Percentiles rank a stretch among this genome's conserved stretches.
phyloP scores from a whole-genome alignment of 1,139 yeast genomes.

The Taphrina communis region DNA sequence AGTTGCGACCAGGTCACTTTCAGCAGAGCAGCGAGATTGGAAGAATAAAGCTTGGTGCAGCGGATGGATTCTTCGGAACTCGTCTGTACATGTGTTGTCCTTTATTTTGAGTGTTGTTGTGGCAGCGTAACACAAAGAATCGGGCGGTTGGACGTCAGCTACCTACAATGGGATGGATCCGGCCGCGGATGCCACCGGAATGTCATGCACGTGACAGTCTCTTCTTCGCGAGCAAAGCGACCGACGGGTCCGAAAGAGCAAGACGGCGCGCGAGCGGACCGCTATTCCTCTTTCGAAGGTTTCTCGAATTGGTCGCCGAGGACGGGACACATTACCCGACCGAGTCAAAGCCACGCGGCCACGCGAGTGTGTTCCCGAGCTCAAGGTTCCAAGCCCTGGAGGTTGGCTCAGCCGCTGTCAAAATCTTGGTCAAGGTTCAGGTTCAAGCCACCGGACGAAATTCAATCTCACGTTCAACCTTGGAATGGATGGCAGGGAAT shows the following conservation, averaged over 20 bases:
- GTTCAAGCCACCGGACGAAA: too few species aligned
- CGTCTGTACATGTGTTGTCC: neutral
- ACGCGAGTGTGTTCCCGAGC: too few species aligned
- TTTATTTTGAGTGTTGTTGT: constrained; percentile 26
- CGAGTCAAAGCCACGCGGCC: too few species aligned
- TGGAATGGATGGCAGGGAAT: too few species aligned
- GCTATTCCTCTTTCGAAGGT: neutral
- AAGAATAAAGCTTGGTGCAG: neutral
- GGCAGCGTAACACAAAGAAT: neutral
- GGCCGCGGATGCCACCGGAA: neutral
- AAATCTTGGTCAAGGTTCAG: too few species aligned
- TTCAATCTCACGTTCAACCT: too few species aligned
- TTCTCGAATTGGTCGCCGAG: neutral
- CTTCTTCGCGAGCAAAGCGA: neutral
- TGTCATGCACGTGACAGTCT: neutral
- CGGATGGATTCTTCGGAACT: too few species aligned
- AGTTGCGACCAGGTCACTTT: neutral
- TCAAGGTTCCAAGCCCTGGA: too few species aligned
- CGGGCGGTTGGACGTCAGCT: too few species aligned
- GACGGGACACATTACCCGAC: neutral
- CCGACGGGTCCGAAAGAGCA: neutral
- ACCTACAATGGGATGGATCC: neutral
- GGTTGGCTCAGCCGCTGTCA: too few species aligned
- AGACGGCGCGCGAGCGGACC: neutral
- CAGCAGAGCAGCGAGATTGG: neutral